phyloP scores from a whole-genome alignment of 192 early-diverging fungal genomes.

The Phlyctochytrium bullatum region DNA sequence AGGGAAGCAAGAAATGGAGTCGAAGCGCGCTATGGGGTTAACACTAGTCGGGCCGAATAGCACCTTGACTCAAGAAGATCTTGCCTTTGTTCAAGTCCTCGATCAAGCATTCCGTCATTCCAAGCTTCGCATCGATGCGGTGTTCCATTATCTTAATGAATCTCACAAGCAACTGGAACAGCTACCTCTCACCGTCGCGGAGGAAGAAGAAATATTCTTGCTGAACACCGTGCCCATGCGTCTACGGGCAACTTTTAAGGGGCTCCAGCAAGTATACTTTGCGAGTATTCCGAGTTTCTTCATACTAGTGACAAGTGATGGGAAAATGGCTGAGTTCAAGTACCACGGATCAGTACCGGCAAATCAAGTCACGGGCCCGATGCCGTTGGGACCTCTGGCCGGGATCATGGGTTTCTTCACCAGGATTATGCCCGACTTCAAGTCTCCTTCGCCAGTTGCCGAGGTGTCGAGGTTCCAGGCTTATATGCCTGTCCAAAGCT shows the following conservation, averaged over 20 bases:
- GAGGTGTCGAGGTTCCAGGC: background rate
- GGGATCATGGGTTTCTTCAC: background rate
- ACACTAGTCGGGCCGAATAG: background rate
- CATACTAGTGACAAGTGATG: too few species aligned
- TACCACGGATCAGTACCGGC: background rate
- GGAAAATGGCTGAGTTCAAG: background rate
- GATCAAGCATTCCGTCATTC: background rate
- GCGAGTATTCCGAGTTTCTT: background rate
- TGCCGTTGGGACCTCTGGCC: constrained; percentile 1
- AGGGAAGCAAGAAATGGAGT: background rate
- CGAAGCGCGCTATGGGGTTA: background rate
- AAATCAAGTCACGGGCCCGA: background rate
- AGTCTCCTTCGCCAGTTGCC: background rate
- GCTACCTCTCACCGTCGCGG: background rate
- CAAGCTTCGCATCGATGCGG: background rate
- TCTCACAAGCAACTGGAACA: background rate
- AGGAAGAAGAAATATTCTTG: background rate
- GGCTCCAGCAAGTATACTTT: background rate
- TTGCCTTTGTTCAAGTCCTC: background rate
- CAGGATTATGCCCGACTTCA: background rate
- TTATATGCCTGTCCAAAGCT: background rate
- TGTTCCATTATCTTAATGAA: background rate
- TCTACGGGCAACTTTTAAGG: background rate
- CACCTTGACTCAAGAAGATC: background rate
- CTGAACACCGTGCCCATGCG: background rate